phyloP scores from a whole-genome alignment of 805 yeast species.

The Wickerhamia fluorescens region DNA sequence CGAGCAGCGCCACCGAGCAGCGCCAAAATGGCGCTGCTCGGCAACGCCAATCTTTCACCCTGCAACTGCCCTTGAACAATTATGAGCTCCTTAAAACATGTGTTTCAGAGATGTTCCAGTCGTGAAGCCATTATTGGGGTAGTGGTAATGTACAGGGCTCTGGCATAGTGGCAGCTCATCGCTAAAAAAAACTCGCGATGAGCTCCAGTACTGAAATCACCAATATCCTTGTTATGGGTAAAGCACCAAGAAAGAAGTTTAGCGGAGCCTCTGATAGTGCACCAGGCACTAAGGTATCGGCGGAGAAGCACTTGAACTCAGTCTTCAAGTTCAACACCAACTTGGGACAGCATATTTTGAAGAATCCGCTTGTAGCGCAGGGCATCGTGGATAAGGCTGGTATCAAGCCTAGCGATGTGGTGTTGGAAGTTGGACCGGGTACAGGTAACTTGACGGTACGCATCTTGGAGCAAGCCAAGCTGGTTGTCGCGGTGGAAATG shows the following conservation, averaged over 20 bases:
- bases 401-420: slow-evolving; percentile 86
- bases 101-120: too few species aligned
- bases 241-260: slow-evolving; percentile 60
- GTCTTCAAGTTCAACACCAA: slow-evolving; percentile 97
- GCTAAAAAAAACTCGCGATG: too few species aligned
- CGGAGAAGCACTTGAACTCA: slow-evolving; percentile 63
- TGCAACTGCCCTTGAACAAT: too few species aligned
- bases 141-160: too few species aligned
- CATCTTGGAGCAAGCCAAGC: slow-evolving; percentile 84
- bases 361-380: slow-evolving; percentile 94
- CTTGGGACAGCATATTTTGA: slow-evolving; percentile 93
- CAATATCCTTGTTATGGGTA: slow-evolving; percentile 54
- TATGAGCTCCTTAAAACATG: too few species aligned
- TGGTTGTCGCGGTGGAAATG: slow-evolving; percentile 95
- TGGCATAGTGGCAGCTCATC: too few species aligned
- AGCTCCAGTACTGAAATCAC: too few species aligned
- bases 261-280: slow-evolving; percentile 35
- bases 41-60: too few species aligned
- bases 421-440: slow-evolving; percentile 98
- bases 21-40: too few species aligned
- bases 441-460: slow-evolving; percentile 95
- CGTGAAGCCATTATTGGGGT: too few species aligned
- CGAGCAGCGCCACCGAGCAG: too few species aligned
- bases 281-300: slow-evolving; percentile 51
- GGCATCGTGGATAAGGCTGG: slow-evolving; percentile 97